A percentile compares a stretch with the other conserved stretches of the same genome.
phyloP scores from a whole-genome alignment of 2,329 filamentous ascomycete species.

The Thelonectria discophora region DNA sequence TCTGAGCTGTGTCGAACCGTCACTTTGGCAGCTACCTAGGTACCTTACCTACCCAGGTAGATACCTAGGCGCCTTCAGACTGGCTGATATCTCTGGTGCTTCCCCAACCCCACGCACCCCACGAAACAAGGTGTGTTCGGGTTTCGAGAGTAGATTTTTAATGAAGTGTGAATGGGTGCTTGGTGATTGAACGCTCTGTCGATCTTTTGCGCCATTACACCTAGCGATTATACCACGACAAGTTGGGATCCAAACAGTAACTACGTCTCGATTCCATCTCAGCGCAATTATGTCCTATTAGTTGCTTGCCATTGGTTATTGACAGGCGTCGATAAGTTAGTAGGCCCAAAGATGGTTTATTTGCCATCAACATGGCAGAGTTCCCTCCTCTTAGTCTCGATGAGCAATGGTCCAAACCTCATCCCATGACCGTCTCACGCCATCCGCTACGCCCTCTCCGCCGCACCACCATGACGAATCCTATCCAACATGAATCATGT shows the following conservation, averaged over 20 bases:
- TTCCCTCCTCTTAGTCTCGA: not conserved
- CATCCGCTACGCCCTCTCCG: slow-evolving; percentile 3
- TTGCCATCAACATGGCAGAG: not conserved
- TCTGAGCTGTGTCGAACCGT: not conserved
- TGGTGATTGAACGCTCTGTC: slow-evolving; percentile 5
- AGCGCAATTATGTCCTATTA: not conserved
- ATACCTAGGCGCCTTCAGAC: too few relatives aligned
- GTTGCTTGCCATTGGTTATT: not conserved
- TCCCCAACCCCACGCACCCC: slow-evolving; percentile 1
- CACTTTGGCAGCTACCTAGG: too few relatives aligned
- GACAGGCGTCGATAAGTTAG: not conserved
- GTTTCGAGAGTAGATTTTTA: not conserved
- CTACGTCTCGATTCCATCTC: not conserved
- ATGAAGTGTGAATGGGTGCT: not conserved
- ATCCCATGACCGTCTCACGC: slow-evolving; percentile 20
- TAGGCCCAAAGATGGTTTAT: not conserved
- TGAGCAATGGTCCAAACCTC: slow-evolving; percentile 7
- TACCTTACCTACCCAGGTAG: too few relatives aligned
- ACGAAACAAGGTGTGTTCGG: not conserved
- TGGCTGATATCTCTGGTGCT: not conserved
- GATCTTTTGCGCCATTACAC: slow-evolving; percentile 18
- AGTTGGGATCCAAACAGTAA: not conserved
- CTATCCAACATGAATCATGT: slow-evolving; percentile 10
- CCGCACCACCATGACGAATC: not conserved
- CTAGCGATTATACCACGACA: not conserved